Evolutionary conservation across 805 yeast species (phyloP).

Genomic region (Starmera quercuum): DNA sequence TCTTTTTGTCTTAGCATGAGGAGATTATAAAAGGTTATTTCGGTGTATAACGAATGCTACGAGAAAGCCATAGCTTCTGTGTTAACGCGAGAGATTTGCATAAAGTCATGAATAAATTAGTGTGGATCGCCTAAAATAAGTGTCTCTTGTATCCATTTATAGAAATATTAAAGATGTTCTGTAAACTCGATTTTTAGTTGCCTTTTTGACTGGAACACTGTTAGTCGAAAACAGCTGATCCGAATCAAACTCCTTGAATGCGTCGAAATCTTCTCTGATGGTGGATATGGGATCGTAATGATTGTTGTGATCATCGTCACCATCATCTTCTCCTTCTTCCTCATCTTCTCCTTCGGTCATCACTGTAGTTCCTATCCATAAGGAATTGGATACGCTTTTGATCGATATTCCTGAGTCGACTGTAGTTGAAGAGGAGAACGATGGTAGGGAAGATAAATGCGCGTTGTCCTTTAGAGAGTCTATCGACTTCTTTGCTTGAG

Average conservation of each 20-base stretch:
- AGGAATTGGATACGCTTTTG: slow-evolving; percentile 10
- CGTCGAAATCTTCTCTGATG: no score
- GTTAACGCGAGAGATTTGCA: no score
- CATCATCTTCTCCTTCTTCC: background rate
- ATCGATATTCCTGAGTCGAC: slow-evolving; percentile 12
- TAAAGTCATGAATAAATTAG: no score
- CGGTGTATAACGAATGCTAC: no score
- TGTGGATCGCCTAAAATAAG: no score
- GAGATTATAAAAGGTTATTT: no score
- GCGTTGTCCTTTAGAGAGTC: no score
- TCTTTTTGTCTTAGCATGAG: no score
- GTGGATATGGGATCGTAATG: no score
- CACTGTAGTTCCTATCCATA: slow-evolving; percentile 17
- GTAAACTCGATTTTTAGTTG: background rate
- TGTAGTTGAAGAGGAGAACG: slow-evolving; percentile 7
- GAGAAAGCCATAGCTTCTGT: no score
- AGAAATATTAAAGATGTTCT: slow-evolving; percentile 17
- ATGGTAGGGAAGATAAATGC: slow-evolving; percentile 6
- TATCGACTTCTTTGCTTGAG: no score
- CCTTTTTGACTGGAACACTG: background rate
- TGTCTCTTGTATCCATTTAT: background rate
- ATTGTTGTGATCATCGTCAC: background rate
- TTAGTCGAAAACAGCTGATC: slow-evolving; percentile 4
- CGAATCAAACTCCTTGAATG: slow-evolving; percentile 10
- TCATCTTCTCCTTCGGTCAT: slow-evolving; percentile 2